A percentile compares a stretch with the other conserved stretches of the same genome.
Conservation (phyloP, 805 yeast genomes). For the Candida lessepsii region DNA sequence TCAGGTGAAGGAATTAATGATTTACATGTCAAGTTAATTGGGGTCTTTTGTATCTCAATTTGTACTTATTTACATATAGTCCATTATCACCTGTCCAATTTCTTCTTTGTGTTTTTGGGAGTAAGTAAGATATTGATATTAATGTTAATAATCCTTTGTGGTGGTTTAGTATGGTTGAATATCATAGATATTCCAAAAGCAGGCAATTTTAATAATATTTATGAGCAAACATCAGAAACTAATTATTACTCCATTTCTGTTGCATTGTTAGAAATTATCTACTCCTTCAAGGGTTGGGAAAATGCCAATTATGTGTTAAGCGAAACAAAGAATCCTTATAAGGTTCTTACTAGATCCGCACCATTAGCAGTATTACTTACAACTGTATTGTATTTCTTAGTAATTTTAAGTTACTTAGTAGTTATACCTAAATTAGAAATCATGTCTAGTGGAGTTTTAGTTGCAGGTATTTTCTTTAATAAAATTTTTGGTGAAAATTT, state of each 20-base stretch:
- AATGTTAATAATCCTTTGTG: constrained; percentile 47
- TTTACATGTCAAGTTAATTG: constrained; percentile 46
- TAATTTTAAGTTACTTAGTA: constrained; percentile 56
- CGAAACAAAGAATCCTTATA: constrained; percentile 56
- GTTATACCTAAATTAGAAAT: constrained; percentile 51
- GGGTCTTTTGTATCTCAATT: constrained; percentile 46
- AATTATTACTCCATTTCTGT: constrained; percentile 50
- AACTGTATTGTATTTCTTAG: constrained; percentile 53
- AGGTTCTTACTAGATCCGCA: constrained; percentile 59
- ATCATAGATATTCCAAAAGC: constrained; percentile 22
- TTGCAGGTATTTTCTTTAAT: constrained; percentile 61
- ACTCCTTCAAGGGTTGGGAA: constrained; percentile 71
- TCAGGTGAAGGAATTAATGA: constrained; percentile 20
- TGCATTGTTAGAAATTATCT: constrained; percentile 57
- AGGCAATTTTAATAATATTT: constrained; percentile 32
- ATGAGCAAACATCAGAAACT: constrained; percentile 29
- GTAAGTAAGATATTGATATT: constrained; percentile 52
- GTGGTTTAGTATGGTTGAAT: constrained; percentile 40
- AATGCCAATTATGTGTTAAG: constrained; percentile 62
- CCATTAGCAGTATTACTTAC: constrained; percentile 55
- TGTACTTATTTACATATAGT: constrained; percentile 48
- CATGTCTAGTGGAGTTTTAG: constrained; percentile 55
- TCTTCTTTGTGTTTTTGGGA: constrained; percentile 54
- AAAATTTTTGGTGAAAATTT: constrained; percentile 56
- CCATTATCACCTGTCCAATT: constrained; percentile 50